Conservation (phyloP, 345 rosid species). For the Lenwebbia sp. region DNA sequence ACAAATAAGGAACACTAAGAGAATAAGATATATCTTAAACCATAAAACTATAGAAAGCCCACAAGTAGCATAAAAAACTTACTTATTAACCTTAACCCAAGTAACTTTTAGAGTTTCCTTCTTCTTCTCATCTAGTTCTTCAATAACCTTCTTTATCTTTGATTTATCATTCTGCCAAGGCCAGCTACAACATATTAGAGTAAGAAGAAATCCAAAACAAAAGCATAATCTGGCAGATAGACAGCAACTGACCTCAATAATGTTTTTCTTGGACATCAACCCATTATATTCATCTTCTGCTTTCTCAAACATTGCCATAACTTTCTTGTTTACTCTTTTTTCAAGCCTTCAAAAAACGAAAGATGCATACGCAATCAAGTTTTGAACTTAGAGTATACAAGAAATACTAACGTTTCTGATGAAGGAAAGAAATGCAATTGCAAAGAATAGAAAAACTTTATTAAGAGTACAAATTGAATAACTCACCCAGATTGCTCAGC, state of each 20-base stretch:
- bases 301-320: constrained; percentile 97
- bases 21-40: not conserved
- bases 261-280: constrained; percentile 74
- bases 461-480: not conserved
- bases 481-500: constrained; percentile 78
- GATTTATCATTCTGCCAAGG: constrained; percentile 65
- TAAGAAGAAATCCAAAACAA: not conserved
- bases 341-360: constrained; percentile 46
- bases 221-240: not conserved
- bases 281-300: constrained; percentile 96
- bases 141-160: constrained; percentile 88
- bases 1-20: not conserved
- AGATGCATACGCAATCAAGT: not conserved
- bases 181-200: not conserved
- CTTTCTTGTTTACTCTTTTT: constrained; percentile 96
- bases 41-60: not conserved
- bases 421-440: not conserved
- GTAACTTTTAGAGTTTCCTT: constrained; percentile 87
- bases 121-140: constrained; percentile 96
- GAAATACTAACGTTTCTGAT: not conserved
- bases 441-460: not conserved
- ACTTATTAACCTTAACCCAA: constrained; percentile 91
- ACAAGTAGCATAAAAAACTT: constrained; percentile 2
- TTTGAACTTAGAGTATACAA: not conserved
- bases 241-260: constrained; percentile 62